Evolutionary conservation across 2,329 filamentous ascomycete genomes (phyloP), one percentile per base, ranked within the genome.

Genomic region (Monilinia fructigena): DNA sequence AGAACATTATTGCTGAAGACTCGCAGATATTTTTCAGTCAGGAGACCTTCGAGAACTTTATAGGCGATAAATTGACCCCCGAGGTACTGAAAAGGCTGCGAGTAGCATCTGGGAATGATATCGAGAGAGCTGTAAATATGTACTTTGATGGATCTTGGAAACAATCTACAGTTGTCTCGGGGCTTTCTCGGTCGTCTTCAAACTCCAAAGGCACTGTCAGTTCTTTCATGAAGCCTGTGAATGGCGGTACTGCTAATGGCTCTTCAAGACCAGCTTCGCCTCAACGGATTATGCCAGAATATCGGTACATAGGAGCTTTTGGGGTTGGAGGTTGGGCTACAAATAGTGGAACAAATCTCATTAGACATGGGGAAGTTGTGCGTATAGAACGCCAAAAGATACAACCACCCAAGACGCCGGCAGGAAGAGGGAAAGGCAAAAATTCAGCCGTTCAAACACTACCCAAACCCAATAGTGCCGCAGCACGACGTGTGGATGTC

Each of bases 311-410:
- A 68, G 95, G 95, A 23, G 92, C 93, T 0, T 95, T 98, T 77
- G 95, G 95, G 11, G 93, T 91, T 5, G 92, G 90, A 64, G 95
- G 89, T 5, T 99, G 95, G 95, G 89, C 92, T 7, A 98, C 94
- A 4, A 87, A 89, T 72, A 97, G 92, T 76, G 94, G 94, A 0
- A 80, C 79, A 3, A 86, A 86, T 48, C 76, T 97, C 7, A 75
- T 99, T 35, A 90, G 87, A 70, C 90, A 96, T 73, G 92, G 91
- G 20, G 94, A 98, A 70, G 73, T 79, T n/a, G 87, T 99, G 67
- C 88, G 84, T 60, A 96, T 99, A 55, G 94, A 98, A 78, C 88
- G 95, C 54, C 88, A 92, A 67, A 93, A 90, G 77, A 87, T 90
- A 35, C 88, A 90, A 68, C 83, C 84, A 16, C 82, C 85, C 1